phyloP scores from a whole-genome alignment of 257 asterid genomes.

The Ocimum tenuiflorum region DNA sequence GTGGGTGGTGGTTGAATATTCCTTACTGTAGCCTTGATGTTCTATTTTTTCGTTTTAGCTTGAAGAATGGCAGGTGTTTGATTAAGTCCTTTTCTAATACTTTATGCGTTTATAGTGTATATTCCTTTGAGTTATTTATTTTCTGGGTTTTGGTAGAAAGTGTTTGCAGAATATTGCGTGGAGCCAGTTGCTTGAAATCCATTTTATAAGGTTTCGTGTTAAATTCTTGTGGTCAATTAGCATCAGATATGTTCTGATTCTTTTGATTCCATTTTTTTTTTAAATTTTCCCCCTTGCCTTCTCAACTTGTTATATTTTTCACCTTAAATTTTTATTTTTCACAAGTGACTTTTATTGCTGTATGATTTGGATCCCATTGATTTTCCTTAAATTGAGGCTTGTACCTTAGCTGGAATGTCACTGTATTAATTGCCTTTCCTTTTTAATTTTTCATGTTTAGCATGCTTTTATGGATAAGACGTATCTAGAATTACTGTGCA shows the following conservation, averaged over 20 bases:
- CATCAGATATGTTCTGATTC: conserved; percentile 28
- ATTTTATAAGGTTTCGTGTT: not conserved
- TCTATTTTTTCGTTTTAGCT: conserved; percentile 10
- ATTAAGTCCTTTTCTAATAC: conserved; percentile 14
- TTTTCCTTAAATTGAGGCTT: conserved; percentile 4
- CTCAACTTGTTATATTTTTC: not conserved
- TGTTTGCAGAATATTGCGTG: conserved; percentile 26
- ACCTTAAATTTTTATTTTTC: not conserved
- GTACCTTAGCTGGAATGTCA: not conserved
- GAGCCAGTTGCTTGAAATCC: conserved; percentile 18
- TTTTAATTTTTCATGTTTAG: not conserved
- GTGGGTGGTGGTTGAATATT: conserved; percentile 20
- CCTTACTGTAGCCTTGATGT: conserved; percentile 15
- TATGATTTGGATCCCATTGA: conserved; percentile 9
- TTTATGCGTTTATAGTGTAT: conserved; percentile 15
- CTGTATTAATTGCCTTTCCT: not conserved
- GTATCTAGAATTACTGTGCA: not conserved
- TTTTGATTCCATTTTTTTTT: conserved; percentile 16
- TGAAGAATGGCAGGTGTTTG: conserved; percentile 11
- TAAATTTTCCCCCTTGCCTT: not conserved
- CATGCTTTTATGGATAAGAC: conserved; percentile 3
- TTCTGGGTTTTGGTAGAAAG: conserved; percentile 27
- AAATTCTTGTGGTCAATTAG: conserved; percentile 16
- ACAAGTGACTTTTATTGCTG: not conserved
- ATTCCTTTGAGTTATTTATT: conserved; percentile 16